A percentile compares a stretch with the other conserved stretches of the same genome.
phyloP scores from a whole-genome alignment of 2,329 filamentous ascomycete species.

The Orbilia ellipsospora region DNA sequence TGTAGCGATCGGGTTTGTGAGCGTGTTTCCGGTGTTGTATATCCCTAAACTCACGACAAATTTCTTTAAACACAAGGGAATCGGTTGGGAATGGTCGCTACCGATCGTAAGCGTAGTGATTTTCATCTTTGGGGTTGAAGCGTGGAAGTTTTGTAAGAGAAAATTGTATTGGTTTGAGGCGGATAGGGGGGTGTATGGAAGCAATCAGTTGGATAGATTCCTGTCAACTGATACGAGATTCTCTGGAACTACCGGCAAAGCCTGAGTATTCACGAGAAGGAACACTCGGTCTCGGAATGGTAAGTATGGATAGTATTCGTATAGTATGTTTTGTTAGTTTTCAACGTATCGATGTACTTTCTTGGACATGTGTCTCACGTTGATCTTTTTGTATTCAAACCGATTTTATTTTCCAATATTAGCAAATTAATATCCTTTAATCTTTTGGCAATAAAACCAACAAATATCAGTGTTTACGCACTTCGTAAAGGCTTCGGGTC shows the following conservation, averaged over 20 bases:
- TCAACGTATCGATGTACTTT: too few species aligned
- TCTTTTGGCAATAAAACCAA: too few species aligned
- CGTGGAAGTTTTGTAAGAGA: conserved; percentile 77
- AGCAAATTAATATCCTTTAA: too few species aligned
- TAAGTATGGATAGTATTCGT: too few species aligned
- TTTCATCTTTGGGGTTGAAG: conserved; percentile 74
- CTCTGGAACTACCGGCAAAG: conserved; percentile 17
- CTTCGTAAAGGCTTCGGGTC: too few species aligned
- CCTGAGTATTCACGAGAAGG: too few species aligned
- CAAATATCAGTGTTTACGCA: too few species aligned
- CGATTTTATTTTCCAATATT: too few species aligned
- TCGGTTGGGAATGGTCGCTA: conserved; percentile 78
- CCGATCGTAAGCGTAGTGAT: conserved; percentile 70
- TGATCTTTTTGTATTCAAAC: too few species aligned
- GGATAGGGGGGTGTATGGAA: conserved; percentile 44
- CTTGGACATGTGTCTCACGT: too few species aligned
- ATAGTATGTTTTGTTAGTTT: too few species aligned
- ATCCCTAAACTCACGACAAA: conserved; percentile 73
- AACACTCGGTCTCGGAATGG: too few species aligned
- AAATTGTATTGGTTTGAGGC: conserved; percentile 51
- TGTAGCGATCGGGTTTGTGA: conserved; percentile 70
- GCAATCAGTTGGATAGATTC: conserved; percentile 53
- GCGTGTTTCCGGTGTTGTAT: conserved; percentile 74
- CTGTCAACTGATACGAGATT: conserved; percentile 49
- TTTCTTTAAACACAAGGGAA: conserved; percentile 76